These are phyloP conservation scores for Trichoderma sp. DNA, from an alignment of 2,329 filamentous ascomycete species.

Conservation along the genomic window DNA sequence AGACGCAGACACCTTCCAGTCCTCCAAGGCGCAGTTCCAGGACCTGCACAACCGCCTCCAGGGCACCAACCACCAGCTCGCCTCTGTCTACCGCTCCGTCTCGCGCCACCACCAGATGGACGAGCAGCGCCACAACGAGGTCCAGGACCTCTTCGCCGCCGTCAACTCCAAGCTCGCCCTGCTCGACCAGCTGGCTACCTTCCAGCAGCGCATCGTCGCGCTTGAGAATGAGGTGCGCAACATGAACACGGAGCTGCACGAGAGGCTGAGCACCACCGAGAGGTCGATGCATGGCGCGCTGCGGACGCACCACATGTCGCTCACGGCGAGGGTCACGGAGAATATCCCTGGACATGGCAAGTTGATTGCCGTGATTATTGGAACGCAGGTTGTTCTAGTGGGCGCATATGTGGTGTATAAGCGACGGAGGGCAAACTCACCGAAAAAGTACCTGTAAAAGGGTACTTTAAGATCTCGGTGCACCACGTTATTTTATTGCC, in stretches of 20 bases:
- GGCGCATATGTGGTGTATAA: constrained; percentile 76
- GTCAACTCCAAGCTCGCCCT: constrained; percentile 47
- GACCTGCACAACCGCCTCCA: constrained; percentile 86
- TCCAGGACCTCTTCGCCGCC: constrained; percentile 47
- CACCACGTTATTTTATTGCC: not conserved
- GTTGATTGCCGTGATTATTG: constrained; percentile 68
- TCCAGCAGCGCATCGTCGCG: constrained; percentile 48
- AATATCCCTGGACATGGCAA: constrained; percentile 50
- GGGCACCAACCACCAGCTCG: constrained; percentile 66
- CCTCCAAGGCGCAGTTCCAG: constrained; percentile 65
- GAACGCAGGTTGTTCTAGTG: constrained; percentile 69
- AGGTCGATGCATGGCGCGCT: constrained; percentile 53
- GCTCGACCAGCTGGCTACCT: constrained; percentile 44
- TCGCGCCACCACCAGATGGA: constrained; percentile 49
- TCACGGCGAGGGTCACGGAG: constrained; percentile 49
- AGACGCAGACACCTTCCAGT: constrained; percentile 47
- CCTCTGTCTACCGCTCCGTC: constrained; percentile 59
- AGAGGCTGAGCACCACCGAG: constrained; percentile 51
- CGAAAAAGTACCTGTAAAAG: constrained; percentile 84
- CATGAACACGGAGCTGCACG: constrained; percentile 54
- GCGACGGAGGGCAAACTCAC: constrained; percentile 67
- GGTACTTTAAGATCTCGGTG: not conserved
- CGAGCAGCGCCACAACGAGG: constrained; percentile 57
- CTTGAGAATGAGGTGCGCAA: constrained; percentile 59
- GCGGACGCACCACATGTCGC: constrained; percentile 47